Evolutionary conservation across 768 basidiomycete species (phyloP), one percentile per base, ranked within the genome.

Genomic region (Suillus discolor): DNA sequence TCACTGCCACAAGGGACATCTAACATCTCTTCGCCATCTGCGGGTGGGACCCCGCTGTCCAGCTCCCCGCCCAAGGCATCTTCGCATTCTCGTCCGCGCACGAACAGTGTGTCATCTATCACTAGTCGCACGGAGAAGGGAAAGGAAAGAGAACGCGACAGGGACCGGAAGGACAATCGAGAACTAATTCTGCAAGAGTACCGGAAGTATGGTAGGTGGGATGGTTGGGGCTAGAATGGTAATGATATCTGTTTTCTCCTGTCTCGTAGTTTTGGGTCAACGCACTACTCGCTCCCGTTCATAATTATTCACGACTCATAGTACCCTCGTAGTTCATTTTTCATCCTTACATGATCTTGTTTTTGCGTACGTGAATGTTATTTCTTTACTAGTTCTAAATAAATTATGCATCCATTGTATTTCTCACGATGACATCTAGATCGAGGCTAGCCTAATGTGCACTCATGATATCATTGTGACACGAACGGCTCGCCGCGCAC

Each of bases 191-290:
- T 96, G 60, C 82, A 87, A 69, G 94, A 96, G 74, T 96, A 89
- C 75, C 80, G 93, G 68, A 83, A 90, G 69, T 95, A 89, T 72
- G 94, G 94, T 28, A 82, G 92, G 63, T 94, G 93, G 92, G 94
- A 96, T 81, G 94, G 93, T 0, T 96, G 94, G 94, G 87, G 82
- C 39, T 89, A 75, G 66, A 63, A 2, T 39, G 20, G 6, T 36
- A n/a, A 18, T 13, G 23, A 13, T 59, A 11, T 61, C 25, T 57
- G 42, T 38, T 47, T 18, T 57, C 36, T 57, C 36, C 6, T 47
- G 8, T 57, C 57, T 57, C 23, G n/a, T 13, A 31, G 28, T 60
- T 60, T 60, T 5, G 57, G 57, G 20, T 42, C 39, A 6, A 60
- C 12, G 28, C 39, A 42, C 42, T 20, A 18, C 12, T 20, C 59